Evolutionary conservation across 805 yeast genomes (phyloP).

Genomic region (Saturnispora zaruensis): DNA sequence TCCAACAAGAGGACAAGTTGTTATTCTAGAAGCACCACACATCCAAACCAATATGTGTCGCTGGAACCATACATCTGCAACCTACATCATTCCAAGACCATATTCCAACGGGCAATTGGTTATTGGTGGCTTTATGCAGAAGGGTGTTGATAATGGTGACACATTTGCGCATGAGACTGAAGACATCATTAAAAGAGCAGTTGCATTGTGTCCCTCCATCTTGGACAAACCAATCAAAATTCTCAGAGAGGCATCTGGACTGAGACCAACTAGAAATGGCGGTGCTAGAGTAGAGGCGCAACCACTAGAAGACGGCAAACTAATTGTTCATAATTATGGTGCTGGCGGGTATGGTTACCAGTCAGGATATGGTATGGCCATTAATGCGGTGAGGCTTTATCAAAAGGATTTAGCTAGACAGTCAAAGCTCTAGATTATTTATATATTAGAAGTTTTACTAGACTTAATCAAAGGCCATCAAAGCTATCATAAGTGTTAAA

Average conservation of each 20-base stretch:
- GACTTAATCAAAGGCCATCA: neutral
- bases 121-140: constrained; percentile 66
- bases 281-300: constrained; percentile 64
- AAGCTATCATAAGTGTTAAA: no score
- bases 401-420: constrained; percentile 8
- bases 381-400: constrained; percentile 33
- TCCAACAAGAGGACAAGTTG: constrained; percentile 76
- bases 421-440: neutral
- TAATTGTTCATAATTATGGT: constrained; percentile 63
- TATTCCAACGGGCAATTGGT: constrained; percentile 54
- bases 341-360: constrained; percentile 59
- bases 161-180: constrained; percentile 48
- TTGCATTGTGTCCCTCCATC: constrained; percentile 42
- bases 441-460: neutral
- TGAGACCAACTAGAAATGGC: constrained; percentile 67
- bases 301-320: constrained; percentile 28
- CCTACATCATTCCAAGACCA: constrained; percentile 67
- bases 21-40: constrained; percentile 61
- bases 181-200: constrained; percentile 52
- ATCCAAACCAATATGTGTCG: constrained; percentile 46
- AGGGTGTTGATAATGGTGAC: constrained; percentile 51
- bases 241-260: constrained; percentile 57
- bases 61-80: constrained; percentile 52
- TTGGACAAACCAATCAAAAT: constrained; percentile 38
- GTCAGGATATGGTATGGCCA: constrained; percentile 53